phyloP scores from a whole-genome alignment of 2,329 filamentous ascomycete genomes.

The Apiospora sp. region DNA sequence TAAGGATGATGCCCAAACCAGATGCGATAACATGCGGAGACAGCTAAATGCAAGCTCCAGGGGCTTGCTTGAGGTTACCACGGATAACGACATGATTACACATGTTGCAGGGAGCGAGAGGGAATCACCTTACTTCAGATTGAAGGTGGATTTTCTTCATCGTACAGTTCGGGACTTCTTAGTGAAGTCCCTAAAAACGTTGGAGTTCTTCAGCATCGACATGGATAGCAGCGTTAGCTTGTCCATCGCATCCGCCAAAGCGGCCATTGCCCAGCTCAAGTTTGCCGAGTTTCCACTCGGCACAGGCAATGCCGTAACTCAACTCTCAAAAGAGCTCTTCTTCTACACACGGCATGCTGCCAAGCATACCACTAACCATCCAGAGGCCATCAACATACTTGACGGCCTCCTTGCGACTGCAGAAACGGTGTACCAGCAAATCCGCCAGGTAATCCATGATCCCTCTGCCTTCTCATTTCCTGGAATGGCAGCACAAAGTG shows the following conservation, averaged over 20 bases:
- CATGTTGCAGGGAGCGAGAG: too few species aligned
- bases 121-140: not conserved
- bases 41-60: not conserved
- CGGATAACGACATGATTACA: too few species aligned
- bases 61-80: conserved; percentile 1
- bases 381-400: not conserved
- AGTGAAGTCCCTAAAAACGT: not conserved
- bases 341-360: not conserved
- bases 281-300: not conserved
- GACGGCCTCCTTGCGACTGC: not conserved
- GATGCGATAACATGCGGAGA: not conserved
- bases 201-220: not conserved
- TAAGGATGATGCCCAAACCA: rapidly evolving
- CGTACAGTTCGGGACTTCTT: conserved; percentile 10
- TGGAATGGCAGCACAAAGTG: not conserved
- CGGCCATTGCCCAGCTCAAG: not conserved
- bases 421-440: too few species aligned
- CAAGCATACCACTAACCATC: not conserved
- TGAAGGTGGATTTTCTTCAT: not conserved
- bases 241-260: not conserved
- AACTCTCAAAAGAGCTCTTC: too few species aligned
- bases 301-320: too few species aligned
- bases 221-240: too few species aligned
- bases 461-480: too few species aligned
- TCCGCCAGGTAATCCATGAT: too few species aligned